Conservation (phyloP, 805 yeast genomes). For the Starmerella tilneyi region DNA sequence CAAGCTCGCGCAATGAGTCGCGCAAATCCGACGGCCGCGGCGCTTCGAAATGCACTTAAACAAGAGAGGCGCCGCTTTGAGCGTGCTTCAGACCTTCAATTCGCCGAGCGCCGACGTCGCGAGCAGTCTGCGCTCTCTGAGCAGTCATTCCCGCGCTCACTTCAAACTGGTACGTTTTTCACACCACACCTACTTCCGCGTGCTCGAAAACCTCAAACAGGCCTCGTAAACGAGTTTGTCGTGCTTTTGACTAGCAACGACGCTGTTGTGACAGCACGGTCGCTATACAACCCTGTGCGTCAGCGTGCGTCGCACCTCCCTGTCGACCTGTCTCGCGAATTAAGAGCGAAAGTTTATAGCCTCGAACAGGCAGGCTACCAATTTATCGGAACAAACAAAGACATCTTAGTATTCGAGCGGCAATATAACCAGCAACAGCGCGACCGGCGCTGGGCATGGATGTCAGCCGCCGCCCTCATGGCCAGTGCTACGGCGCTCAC, state of each 20-base stretch:
- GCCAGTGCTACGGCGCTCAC: slow-evolving; percentile 16
- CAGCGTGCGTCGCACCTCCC: background rate
- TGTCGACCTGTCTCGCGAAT: slow-evolving; percentile 11
- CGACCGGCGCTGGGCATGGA: slow-evolving; percentile 8
- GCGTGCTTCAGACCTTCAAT: background rate
- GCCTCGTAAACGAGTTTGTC: slow-evolving; percentile 14
- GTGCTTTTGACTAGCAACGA: slow-evolving; percentile 12
- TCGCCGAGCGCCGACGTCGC: background rate
- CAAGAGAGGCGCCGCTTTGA: slow-evolving; percentile 14
- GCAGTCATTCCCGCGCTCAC: slow-evolving; percentile 28
- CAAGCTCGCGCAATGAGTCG: background rate
- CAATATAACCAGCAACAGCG: slow-evolving; percentile 9
- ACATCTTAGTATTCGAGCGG: slow-evolving; percentile 34
- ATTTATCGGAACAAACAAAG: slow-evolving; percentile 39
- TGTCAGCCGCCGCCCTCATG: slow-evolving; percentile 4
- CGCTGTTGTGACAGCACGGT: background rate
- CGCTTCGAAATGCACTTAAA: slow-evolving; percentile 14
- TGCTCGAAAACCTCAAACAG: background rate
- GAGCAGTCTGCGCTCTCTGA: background rate
- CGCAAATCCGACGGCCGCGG: slow-evolving; percentile 7
- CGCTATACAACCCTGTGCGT: slow-evolving; percentile 10
- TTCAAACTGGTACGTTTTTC: slow-evolving; percentile 38
- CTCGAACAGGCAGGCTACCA: slow-evolving; percentile 43
- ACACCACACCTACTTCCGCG: slow-evolving; percentile 32
- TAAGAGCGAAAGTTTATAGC: slow-evolving; percentile 32